Evolutionary conservation across 2,329 filamentous ascomycete species (phyloP), one percentile per base, ranked within the genome.

Genomic region (Chaetomiaceae sp.): DNA sequence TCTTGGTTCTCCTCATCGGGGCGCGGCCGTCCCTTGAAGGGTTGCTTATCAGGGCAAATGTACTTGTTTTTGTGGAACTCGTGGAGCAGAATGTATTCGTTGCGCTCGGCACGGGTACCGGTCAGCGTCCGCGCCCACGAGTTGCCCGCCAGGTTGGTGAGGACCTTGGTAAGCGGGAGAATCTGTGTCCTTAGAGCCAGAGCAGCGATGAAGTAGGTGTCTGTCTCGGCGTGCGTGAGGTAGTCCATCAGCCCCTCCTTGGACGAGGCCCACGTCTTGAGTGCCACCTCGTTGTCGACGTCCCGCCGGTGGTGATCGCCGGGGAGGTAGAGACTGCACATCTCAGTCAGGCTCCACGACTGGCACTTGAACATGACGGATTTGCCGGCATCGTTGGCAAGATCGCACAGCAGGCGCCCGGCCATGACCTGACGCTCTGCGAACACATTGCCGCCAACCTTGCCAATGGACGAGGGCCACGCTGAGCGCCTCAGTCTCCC

Each of bases 31-130:
- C 84, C 84, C 62, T 86, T 91, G 64, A 89, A 90, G 42, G 79
- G 86, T 61, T 90, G 85, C 72, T 99, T 99, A 74, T 99, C 95
- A 0, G 94, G 94, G 67, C 91, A 96, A 56, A 99, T 96, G 68
- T 95, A 99, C 71, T 96, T 97, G 72, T 94, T 96, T 58, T 88
- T 86, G 68, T 96, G 82, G 67, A 99, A 99, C 66, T 97, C 92
- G 64, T 99, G 94, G 5, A 99, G 81, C 67, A 99, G 67, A 89
- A 99, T 99, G 78, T 96, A 99, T 73, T 99, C 94, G 72, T 99
- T 99, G 33, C 94, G 88, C 74, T 99, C 94, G 8, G 94, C 94
- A 67, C 94, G 87, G 19, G 94, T 99, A 70, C 94, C 94, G 34
- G 90, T 96, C 37, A 99, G 76, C 2, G 94, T 99, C 67, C 94